These are phyloP conservation scores for Abortiporus biennis DNA, from an alignment of 1,284 basidiomycete species.

Conservation along the genomic window DNA sequence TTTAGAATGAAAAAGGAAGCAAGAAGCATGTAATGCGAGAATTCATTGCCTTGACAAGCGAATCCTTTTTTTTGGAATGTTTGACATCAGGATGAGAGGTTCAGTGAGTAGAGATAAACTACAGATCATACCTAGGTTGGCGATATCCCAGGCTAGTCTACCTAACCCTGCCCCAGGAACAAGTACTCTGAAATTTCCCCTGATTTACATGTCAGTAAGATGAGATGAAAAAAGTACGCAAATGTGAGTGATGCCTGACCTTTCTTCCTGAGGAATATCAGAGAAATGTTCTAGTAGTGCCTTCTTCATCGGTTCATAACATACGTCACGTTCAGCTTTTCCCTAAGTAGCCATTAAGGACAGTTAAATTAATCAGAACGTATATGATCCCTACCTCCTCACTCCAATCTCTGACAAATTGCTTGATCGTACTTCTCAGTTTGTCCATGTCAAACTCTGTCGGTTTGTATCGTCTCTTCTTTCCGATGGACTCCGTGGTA, in stretches of 20 bases:
- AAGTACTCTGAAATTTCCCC: slow-evolving; percentile 62
- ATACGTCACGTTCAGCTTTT: slow-evolving; percentile 64
- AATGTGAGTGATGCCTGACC: slow-evolving; percentile 32
- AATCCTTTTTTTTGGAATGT: slow-evolving; percentile 56
- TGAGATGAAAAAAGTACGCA: neutral
- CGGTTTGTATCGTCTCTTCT: slow-evolving; percentile 36
- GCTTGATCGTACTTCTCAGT: slow-evolving; percentile 82
- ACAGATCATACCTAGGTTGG: slow-evolving; percentile 58
- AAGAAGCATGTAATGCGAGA: slow-evolving; percentile 90
- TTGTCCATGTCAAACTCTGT: slow-evolving; percentile 81
- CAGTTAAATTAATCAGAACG: neutral
- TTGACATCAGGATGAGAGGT: neutral
- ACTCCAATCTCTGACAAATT: slow-evolving; percentile 90
- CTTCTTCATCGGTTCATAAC: slow-evolving; percentile 76
- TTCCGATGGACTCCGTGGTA: slow-evolving; percentile 11
- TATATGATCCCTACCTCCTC: slow-evolving; percentile 34
- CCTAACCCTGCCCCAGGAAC: slow-evolving; percentile 88
- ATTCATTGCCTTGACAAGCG: slow-evolving; percentile 87
- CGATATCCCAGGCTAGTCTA: slow-evolving; percentile 82
- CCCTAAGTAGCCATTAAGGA: slow-evolving; percentile 41
- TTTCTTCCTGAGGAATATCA: slow-evolving; percentile 44
- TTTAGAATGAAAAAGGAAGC: slow-evolving; percentile 74
- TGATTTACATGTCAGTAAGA: slow-evolving; percentile 20
- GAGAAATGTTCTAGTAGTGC: slow-evolving; percentile 61
- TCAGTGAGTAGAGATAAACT: too few species aligned